Evolutionary conservation across 2,329 filamentous ascomycete genomes (phyloP).

Genomic region (Fusarium pseudograminearum): DNA sequence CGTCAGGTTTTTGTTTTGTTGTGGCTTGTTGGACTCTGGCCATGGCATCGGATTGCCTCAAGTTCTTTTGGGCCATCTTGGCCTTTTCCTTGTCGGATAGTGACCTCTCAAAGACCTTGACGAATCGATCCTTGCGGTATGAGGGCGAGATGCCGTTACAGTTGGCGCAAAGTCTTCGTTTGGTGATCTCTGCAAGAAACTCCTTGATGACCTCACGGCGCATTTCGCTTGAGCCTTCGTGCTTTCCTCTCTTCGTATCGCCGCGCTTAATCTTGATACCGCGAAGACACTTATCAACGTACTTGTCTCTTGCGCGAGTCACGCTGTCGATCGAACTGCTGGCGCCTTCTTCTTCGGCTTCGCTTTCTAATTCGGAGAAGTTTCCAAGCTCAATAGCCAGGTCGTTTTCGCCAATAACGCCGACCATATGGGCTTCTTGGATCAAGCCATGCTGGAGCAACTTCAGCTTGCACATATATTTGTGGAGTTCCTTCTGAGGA

Average conservation of each 20-base stretch:
- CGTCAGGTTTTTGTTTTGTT: constrained; percentile 56
- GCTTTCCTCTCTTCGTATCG: constrained; percentile 74
- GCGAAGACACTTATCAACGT: constrained; percentile 79
- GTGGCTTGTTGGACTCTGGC: constrained; percentile 55
- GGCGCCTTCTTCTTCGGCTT: constrained; percentile 72
- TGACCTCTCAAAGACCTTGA: constrained; percentile 92
- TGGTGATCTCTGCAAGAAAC: constrained; percentile 80
- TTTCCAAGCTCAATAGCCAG: constrained; percentile 52
- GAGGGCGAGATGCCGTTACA: constrained; percentile 79
- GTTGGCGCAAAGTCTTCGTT: constrained; percentile 74
- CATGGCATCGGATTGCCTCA: constrained; percentile 78
- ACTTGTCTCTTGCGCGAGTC: constrained; percentile 68
- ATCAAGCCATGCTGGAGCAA: constrained; percentile 88
- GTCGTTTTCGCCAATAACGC: constrained; percentile 62
- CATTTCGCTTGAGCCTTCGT: constrained; percentile 83
- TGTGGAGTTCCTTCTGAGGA: constrained; percentile 79
- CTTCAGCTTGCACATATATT: constrained; percentile 85
- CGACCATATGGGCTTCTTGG: constrained; percentile 72
- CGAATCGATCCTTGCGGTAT: constrained; percentile 89
- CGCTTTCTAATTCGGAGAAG: constrained; percentile 61
- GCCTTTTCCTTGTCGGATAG: constrained; percentile 79
- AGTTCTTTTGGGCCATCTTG: constrained; percentile 77
- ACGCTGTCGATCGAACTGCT: constrained; percentile 64
- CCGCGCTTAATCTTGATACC: constrained; percentile 63
- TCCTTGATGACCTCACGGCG: constrained; percentile 82